Percentiles rank a stretch among this genome's conserved stretches.
Evolutionary conservation across 2,329 filamentous ascomycete genomes (phyloP).

Genomic region (Arthrobotrys sinensis): DNA sequence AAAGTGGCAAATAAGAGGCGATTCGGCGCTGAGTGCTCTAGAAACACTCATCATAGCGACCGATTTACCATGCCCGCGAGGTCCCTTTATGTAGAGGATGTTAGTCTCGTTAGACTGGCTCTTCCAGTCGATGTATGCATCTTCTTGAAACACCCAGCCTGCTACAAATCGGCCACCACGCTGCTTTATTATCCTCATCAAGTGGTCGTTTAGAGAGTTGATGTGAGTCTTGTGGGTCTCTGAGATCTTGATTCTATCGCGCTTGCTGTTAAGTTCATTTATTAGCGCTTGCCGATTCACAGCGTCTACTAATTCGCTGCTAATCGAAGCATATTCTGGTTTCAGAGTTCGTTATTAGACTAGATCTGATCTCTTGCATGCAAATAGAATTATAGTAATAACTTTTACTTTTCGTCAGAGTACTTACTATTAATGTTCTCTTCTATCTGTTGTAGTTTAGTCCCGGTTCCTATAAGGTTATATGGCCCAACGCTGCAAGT

Average conservation of each 20-base stretch:
- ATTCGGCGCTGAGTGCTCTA: background rate
- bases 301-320: constrained; percentile 27
- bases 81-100: constrained; percentile 28
- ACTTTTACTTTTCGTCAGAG: background rate
- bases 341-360: background rate
- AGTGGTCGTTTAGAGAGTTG: constrained; percentile 22
- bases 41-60: constrained; percentile 40
- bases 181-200: constrained; percentile 19
- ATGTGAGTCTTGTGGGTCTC: constrained; percentile 24
- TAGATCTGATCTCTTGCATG: background rate
- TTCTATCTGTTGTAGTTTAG: background rate
- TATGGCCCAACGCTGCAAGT: background rate
- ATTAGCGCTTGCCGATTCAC: constrained; percentile 34
- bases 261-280: constrained; percentile 27
- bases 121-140: constrained; percentile 36
- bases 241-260: background rate
- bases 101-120: background rate
- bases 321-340: constrained; percentile 28
- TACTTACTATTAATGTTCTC: background rate
- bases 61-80: constrained; percentile 52
- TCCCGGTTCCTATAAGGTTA: background rate
- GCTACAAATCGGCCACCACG: constrained; percentile 20
- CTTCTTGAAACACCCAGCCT: constrained; percentile 28
- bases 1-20: constrained; percentile 36
- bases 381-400: background rate